Evolutionary conservation across 495 filamentous ascomycete genomes (phyloP).

Genomic region (Mycothermus thermophilus): DNA sequence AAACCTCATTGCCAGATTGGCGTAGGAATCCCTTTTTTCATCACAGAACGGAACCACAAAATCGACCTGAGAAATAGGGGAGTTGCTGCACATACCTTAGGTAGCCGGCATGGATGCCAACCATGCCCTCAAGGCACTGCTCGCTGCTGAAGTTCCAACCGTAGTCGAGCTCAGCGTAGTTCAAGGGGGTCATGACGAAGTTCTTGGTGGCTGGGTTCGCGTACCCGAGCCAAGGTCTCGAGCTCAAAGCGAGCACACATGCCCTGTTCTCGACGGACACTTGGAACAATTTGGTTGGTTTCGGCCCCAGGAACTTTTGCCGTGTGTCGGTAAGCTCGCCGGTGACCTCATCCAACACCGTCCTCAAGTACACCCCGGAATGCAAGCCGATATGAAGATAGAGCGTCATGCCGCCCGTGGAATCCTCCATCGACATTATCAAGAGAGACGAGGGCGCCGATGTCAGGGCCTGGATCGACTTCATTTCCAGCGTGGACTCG

Average conservation of each 20-base stretch:
- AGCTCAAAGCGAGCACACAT: conserved; percentile 81
- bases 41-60: conserved; percentile 37
- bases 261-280: conserved; percentile 72
- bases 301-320: conserved; percentile 84
- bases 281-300: conserved; percentile 72
- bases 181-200: conserved; percentile 84
- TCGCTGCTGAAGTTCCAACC: conserved; percentile 94
- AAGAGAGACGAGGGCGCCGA: conserved; percentile 76
- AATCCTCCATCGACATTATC: conserved; percentile 93
- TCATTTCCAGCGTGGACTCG: conserved; percentile 77
- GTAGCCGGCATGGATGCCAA: conserved; percentile 83
- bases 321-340: conserved; percentile 89
- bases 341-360: conserved; percentile 84
- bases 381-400: conserved; percentile 93
- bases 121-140: conserved; percentile 86
- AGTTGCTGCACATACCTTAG: conserved; percentile 51
- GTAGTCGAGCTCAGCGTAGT: conserved; percentile 78
- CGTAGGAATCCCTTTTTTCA: conserved; percentile 47
- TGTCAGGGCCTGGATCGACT: conserved; percentile 83
- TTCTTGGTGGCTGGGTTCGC: conserved; percentile 65
- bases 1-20: conserved; percentile 32
- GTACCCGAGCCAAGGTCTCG: conserved; percentile 87
- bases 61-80: conserved; percentile 8
- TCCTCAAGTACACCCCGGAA: conserved; percentile 88
- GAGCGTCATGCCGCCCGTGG: conserved; percentile 59